phyloP scores from a whole-genome alignment of 2,329 filamentous ascomycete species.

The Nemania sp. region DNA sequence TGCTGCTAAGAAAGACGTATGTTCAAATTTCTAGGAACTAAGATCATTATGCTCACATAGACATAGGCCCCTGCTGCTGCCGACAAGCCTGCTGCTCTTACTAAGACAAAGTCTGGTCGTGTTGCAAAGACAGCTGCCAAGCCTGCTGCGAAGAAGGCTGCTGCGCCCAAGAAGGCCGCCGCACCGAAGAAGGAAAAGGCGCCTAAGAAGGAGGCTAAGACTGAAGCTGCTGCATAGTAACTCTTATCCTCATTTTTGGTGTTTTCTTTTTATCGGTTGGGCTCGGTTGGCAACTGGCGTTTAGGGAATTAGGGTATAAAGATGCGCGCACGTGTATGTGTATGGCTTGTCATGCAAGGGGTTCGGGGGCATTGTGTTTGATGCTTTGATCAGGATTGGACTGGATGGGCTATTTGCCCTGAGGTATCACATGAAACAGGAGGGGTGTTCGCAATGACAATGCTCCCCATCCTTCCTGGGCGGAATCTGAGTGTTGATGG shows the following conservation, averaged over 20 bases:
- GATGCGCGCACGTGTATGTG: constrained; percentile 43
- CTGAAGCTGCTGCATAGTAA: constrained; percentile 47
- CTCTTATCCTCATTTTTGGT: constrained; percentile 45
- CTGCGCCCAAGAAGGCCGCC: constrained; percentile 59
- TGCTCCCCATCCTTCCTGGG: constrained; percentile 11
- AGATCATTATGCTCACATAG: constrained; percentile 36
- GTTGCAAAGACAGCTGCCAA: constrained; percentile 76
- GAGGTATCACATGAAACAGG: constrained; percentile 19
- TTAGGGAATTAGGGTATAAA: constrained; percentile 51
- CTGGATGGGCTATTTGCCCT: constrained; percentile 38
- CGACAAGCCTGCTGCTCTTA: constrained; percentile 59
- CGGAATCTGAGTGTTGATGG: constrained; percentile 20
- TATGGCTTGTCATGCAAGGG: constrained; percentile 47
- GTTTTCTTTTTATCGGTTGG: constrained; percentile 51
- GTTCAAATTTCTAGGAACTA: constrained; percentile 31
- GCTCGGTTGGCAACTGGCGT: constrained; percentile 51
- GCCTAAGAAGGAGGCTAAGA: constrained; percentile 54
- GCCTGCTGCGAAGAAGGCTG: constrained; percentile 55
- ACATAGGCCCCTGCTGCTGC: constrained; percentile 63
- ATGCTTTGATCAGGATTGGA: constrained; percentile 40
- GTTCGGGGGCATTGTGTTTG: constrained; percentile 46
- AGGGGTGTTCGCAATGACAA: constrained; percentile 22
- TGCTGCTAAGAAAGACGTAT: constrained; percentile 53
- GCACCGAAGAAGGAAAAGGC: constrained; percentile 56
- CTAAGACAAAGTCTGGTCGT: constrained; percentile 81